phyloP scores from a whole-genome alignment of 2,329 filamentous ascomycete species.

The Leptographium radiaticola region DNA sequence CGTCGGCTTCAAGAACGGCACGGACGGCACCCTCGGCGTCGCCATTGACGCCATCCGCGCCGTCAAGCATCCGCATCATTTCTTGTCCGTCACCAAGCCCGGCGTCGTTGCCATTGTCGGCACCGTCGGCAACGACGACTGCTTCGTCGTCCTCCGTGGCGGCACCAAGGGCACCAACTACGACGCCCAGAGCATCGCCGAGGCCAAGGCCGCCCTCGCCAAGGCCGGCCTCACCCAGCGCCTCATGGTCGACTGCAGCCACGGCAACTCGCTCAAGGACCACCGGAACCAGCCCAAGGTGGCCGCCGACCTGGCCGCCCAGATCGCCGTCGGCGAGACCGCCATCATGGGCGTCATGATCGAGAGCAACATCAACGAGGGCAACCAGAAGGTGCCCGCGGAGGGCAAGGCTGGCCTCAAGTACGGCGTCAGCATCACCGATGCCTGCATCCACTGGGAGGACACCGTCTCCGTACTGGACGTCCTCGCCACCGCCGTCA shows the following conservation, averaged over 20 bases:
- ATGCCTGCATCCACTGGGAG: constrained; percentile 92
- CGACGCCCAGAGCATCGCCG: constrained; percentile 69
- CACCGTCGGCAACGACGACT: constrained; percentile 89
- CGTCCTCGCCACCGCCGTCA: constrained; percentile 66
- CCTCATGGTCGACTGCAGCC: constrained; percentile 96
- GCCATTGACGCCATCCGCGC: constrained; percentile 94
- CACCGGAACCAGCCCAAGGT: constrained; percentile 97
- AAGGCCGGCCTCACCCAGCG: constrained; percentile 62
- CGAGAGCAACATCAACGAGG: constrained; percentile 93
- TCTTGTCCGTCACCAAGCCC: constrained; percentile 93
- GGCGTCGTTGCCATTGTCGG: constrained; percentile 91
- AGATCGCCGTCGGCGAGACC: constrained; percentile 72
- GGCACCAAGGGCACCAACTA: constrained; percentile 92
- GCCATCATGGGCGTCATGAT: constrained; percentile 98
- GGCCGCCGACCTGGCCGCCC: constrained; percentile 64
- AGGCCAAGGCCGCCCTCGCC: constrained; percentile 65
- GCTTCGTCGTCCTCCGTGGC: constrained; percentile 89
- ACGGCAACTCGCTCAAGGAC: constrained; percentile 91
- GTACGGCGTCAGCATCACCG: constrained; percentile 93
- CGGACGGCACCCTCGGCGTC: constrained; percentile 77
- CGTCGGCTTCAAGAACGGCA: constrained; percentile 99
- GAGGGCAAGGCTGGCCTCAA: constrained; percentile 77
- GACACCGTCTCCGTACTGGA: constrained; percentile 73
- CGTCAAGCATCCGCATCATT: constrained; percentile 85
- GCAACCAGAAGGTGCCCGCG: constrained; percentile 79